These are phyloP conservation scores for Sphenostylis stenocarpa DNA, from an alignment of 306 rosid species.

Conservation along the genomic window DNA sequence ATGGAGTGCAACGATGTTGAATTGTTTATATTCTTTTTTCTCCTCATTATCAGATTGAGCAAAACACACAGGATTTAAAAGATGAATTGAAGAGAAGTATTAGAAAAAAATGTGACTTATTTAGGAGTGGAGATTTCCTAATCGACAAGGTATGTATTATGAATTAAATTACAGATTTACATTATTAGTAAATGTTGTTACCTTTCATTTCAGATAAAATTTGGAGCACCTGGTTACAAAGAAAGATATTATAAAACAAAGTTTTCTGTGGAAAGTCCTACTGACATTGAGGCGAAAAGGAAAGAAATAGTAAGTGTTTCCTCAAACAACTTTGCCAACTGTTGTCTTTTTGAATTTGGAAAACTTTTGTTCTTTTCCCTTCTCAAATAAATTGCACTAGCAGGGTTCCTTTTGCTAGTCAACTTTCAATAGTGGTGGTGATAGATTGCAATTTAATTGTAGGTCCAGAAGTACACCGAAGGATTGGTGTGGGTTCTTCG, in stretches of 20 bases:
- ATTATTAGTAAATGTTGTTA: background rate
- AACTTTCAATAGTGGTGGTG: background rate
- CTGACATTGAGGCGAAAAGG: constrained; percentile 37
- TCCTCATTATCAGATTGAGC: constrained; percentile 36
- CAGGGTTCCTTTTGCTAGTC: background rate
- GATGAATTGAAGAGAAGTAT: constrained; percentile 20
- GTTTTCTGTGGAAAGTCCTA: constrained; percentile 44
- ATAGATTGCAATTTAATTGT: background rate
- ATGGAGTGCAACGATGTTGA: background rate
- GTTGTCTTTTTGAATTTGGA: background rate
- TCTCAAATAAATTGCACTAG: background rate
- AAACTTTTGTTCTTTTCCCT: background rate
- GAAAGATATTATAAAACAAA: constrained; percentile 55
- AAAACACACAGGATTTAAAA: constrained; percentile 49
- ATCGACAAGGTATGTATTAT: constrained; percentile 20
- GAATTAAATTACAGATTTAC: background rate
- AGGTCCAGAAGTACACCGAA: constrained; percentile 61
- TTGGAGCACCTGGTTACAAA: constrained; percentile 40
- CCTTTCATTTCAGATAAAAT: constrained; percentile 40
- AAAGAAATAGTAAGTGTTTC: constrained; percentile 47
- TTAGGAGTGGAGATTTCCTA: constrained; percentile 30
- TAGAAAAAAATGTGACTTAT: constrained; percentile 32
- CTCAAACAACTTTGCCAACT: background rate
- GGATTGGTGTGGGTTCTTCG: constrained; percentile 56
- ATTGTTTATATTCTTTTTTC: background rate